phyloP scores from a whole-genome alignment of 2,329 filamentous ascomycete species.

The Bipolaris victoriae region DNA sequence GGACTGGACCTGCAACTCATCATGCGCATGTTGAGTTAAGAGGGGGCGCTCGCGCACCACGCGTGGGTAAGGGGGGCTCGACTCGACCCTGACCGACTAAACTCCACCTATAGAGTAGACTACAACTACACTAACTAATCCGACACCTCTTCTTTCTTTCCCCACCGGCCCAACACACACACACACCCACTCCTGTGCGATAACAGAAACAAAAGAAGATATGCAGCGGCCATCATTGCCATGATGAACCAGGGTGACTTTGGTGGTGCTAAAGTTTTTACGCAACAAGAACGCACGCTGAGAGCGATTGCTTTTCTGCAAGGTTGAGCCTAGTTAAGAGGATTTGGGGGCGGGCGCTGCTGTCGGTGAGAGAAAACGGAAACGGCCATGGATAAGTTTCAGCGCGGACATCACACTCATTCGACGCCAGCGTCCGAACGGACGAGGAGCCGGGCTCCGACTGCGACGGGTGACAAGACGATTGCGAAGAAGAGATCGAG shows the following conservation, averaged over 20 bases:
- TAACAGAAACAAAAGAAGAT: conserved; percentile 14
- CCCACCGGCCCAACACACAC: background rate
- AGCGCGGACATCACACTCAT: conserved; percentile 21
- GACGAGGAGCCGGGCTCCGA: conserved; percentile 20
- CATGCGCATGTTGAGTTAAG: conserved; percentile 8
- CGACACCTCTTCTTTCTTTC: background rate
- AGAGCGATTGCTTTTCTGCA: conserved; percentile 11
- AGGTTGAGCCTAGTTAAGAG: conserved; percentile 3
- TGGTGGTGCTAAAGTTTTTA: conserved; percentile 13
- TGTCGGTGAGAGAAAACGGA: background rate
- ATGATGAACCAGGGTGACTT: conserved; percentile 11
- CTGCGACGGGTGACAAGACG: conserved; percentile 19
- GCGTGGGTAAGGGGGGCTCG: background rate
- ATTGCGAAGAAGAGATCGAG: conserved; percentile 40
- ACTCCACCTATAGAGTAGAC: conserved; percentile 5
- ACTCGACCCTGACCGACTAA: conserved; percentile 4
- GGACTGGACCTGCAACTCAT: conserved; percentile 11
- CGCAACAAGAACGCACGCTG: conserved; percentile 21
- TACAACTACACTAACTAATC: background rate
- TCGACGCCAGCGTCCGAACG: conserved; percentile 20
- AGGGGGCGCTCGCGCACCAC: background rate
- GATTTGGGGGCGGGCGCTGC: background rate
- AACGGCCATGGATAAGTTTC: conserved; percentile 34
- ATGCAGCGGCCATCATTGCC: conserved; percentile 8
- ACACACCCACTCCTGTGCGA: conserved; percentile 8